A percentile compares a stretch with the other conserved stretches of the same genome.
These are phyloP conservation scores for Pichia kluyveri DNA, from an alignment of 805 yeast genomes.

Conservation along the genomic window DNA sequence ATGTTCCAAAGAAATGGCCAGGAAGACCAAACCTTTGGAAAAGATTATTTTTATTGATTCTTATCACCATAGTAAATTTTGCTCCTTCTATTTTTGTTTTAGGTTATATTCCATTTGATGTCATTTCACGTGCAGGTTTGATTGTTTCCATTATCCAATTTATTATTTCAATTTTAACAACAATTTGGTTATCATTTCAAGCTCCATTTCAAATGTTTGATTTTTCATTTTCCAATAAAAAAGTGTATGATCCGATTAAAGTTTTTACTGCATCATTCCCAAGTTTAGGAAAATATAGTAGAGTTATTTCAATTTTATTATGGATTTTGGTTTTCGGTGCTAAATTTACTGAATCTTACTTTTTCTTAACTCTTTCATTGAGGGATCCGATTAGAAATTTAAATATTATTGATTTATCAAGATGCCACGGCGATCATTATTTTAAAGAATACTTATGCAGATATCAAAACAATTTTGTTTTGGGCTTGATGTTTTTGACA, in stretches of 20 bases:
- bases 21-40: constrained; percentile 32
- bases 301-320: constrained; percentile 32
- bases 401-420: constrained; percentile 31
- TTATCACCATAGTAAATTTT: constrained; percentile 27
- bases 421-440: constrained; percentile 35
- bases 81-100: constrained; percentile 35
- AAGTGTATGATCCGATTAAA: constrained; percentile 27
- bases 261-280: constrained; percentile 38
- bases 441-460: constrained; percentile 35
- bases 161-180: constrained; percentile 31
- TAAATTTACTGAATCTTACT: constrained; percentile 44
- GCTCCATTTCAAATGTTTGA: constrained; percentile 28
- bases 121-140: constrained; percentile 28
- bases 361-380: constrained; percentile 43
- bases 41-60: constrained; percentile 26
- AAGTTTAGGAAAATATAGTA: constrained; percentile 28
- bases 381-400: constrained; percentile 44
- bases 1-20: constrained; percentile 40
- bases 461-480: constrained; percentile 33
- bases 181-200: constrained; percentile 33
- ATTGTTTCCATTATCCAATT: constrained; percentile 34
- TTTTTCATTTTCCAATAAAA: constrained; percentile 15
- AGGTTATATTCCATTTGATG: constrained; percentile 29
- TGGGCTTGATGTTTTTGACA: constrained; percentile 32
- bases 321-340: constrained; percentile 42